A percentile compares a stretch with the other conserved stretches of the same genome.
Conservation (phyloP, 495 filamentous ascomycete genomes). For the Letharia lupina region DNA sequence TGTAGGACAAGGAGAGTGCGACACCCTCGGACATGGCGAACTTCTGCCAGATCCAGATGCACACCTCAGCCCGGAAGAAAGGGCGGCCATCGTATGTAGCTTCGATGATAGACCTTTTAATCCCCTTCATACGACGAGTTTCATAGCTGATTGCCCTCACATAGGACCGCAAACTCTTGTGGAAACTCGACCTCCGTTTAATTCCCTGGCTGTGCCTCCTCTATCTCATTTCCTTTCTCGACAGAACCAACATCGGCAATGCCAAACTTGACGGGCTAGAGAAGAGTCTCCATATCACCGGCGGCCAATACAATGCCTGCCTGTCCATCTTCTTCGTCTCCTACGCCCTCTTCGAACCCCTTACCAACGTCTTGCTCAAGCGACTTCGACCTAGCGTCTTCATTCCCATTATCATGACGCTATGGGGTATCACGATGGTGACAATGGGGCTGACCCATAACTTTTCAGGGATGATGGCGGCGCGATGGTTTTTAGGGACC, state of each 20-base stretch:
- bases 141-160: not conserved
- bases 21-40: conserved; percentile 17
- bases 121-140: not conserved
- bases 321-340: conserved; percentile 89
- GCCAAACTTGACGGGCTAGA: conserved; percentile 71
- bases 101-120: not conserved
- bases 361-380: conserved; percentile 86
- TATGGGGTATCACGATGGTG: conserved; percentile 71
- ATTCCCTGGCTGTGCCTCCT: conserved; percentile 81
- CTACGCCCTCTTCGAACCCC: conserved; percentile 76
- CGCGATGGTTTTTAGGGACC: conserved; percentile 78
- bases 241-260: conserved; percentile 75
- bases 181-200: conserved; percentile 61
- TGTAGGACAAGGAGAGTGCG: conserved; percentile 13
- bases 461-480: conserved; percentile 70
- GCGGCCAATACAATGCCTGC: conserved; percentile 64
- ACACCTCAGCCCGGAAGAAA: conserved; percentile 58
- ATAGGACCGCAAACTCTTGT: conserved; percentile 58
- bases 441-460: conserved; percentile 76
- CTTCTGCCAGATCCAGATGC: conserved; percentile 56
- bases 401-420: conserved; percentile 51
- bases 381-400: conserved; percentile 61
- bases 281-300: conserved; percentile 54
- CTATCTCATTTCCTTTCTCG: conserved; percentile 75
- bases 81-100: conserved; percentile 52